Conservation (phyloP, 2,329 filamentous ascomycete genomes). For the Pseudogymnoascus sp. region DNA sequence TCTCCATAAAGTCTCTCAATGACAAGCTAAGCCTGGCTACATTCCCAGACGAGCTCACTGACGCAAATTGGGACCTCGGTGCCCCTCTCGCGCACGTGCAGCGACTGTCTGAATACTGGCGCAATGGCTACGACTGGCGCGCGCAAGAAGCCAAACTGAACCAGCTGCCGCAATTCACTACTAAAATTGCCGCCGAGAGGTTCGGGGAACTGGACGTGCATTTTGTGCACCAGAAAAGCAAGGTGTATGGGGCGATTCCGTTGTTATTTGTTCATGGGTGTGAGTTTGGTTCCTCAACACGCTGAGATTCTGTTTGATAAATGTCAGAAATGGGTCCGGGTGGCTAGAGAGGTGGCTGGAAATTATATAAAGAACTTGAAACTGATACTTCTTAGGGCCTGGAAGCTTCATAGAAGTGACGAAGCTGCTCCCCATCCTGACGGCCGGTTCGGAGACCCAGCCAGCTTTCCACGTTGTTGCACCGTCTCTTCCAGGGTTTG, state of each 20-base stretch:
- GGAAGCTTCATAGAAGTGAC: constrained; percentile 59
- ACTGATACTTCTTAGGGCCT: constrained; percentile 37
- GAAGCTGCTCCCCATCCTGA: constrained; percentile 46
- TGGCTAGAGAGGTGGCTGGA: not conserved
- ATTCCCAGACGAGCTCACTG: constrained; percentile 13
- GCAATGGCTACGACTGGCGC: constrained; percentile 21
- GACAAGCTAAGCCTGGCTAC: constrained; percentile 10
- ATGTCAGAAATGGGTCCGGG: not conserved
- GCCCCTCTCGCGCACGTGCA: constrained; percentile 12
- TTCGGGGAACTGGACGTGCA: constrained; percentile 57
- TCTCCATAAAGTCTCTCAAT: constrained; percentile 4
- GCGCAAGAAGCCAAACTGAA: constrained; percentile 19
- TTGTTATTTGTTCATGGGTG: constrained; percentile 60
- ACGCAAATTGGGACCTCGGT: constrained; percentile 11
- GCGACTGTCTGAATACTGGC: constrained; percentile 19
- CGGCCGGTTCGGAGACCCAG: constrained; percentile 25
- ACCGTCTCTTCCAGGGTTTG: constrained; percentile 47
- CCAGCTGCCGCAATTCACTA: constrained; percentile 24
- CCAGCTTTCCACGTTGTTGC: constrained; percentile 48
- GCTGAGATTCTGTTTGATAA: not conserved
- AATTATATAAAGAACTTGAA: not conserved
- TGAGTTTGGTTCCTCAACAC: constrained; percentile 17
- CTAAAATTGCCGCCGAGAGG: constrained; percentile 39
- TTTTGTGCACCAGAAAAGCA: constrained; percentile 52
- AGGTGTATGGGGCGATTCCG: constrained; percentile 47